These are phyloP conservation scores for Coemansia javaensis DNA, from an alignment of 192 early-diverging fungal species.

Conservation along the genomic window DNA sequence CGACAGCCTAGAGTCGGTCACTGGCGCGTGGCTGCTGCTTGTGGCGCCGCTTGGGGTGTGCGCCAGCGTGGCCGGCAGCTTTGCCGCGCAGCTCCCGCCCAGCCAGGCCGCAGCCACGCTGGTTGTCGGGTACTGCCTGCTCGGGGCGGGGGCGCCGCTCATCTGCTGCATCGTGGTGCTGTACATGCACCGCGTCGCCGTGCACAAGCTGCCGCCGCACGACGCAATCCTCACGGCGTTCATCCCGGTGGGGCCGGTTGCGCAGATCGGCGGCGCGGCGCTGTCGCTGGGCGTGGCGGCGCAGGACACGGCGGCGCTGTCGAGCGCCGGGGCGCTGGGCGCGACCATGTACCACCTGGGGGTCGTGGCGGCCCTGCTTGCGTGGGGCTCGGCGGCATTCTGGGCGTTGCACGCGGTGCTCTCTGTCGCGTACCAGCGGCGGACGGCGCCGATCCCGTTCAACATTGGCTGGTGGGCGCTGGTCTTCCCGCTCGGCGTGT, in stretches of 20 bases:
- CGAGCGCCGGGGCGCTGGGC: conserved; percentile 7
- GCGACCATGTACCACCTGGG: conserved; percentile 7
- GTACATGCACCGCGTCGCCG: conserved; percentile 38
- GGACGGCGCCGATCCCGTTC: conserved; percentile 25
- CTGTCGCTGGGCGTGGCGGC: conserved; percentile 10
- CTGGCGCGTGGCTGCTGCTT: conserved; percentile 49
- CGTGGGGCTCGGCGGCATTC: conserved; percentile 45
- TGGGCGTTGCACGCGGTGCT: conserved; percentile 29
- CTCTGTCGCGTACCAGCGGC: conserved; percentile 18
- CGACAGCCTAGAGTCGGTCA: conserved; percentile 27
- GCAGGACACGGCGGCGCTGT: conserved; percentile 3
- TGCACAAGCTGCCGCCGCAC: conserved; percentile 41
- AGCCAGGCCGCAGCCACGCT: conserved; percentile 4
- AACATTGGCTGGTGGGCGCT: conserved; percentile 54
- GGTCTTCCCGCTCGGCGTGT: conserved; percentile 50
- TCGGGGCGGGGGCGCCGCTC: conserved; percentile 47
- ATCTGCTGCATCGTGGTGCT: conserved; percentile 37
- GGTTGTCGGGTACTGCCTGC: conserved; percentile 21
- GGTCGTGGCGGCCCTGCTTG: conserved; percentile 16
- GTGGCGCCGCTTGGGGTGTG: conserved; percentile 43
- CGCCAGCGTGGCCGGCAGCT: conserved; percentile 33
- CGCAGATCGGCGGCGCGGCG: conserved; percentile 34
- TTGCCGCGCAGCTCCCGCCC: conserved; percentile 18
- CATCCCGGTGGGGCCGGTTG: conserved; percentile 50
- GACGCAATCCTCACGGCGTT: conserved; percentile 47